Base-by-base conservation (phyloP, 2,329 filamentous ascomycete genomes). In the Rachicladosporium sp. region DNA sequence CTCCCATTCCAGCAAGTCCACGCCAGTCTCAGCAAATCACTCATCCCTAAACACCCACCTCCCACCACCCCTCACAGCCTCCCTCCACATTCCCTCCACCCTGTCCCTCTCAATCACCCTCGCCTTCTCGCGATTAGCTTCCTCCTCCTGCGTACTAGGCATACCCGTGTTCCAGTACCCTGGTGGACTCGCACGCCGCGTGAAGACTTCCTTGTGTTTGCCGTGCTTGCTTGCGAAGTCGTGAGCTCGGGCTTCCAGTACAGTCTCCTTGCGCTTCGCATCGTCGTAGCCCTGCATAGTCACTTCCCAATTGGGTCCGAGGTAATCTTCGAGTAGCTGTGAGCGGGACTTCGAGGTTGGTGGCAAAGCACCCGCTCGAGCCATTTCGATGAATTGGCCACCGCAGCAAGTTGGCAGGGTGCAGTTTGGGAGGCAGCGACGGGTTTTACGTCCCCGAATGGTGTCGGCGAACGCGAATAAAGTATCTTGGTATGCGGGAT, bases 111-210 rank as follows among this genome's bases (percentile, higher is more conserved):
- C 79, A 43, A 74, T 64, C 50, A 69, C 69, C n/a, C 67, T 69
- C 0, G 81, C 82, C 54, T 78, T 76, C 43, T 71, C 69, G 42
- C 73, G 73, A 51, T 89, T 76, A 38, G 69, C 65, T 49, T 74
- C 67, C 19, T 79, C 62, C 59, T 95, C 84, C 57, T 96, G 91
- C 1, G 91, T 95, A 19, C 67, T 77, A 1, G 89, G 88, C 57
- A 98, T 93, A 50, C 93, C 89, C 2, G 81, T 73, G 39, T 84
- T 72, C 91, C 91, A 98, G 57, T 85, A 96, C 0, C 87, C 88
- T 2, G 86, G 85, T 9, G 91, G 88, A 7, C 82, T 85, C 33
- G 66, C 69, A 46, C 74, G 71, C 37, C 86, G 73, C 44, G 79
- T 74, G 59, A 81, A 87, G 23, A 77, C 71, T 50, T 89, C 74